phyloP scores from a whole-genome alignment of 164 flowering plant species.

The Macadamia tetraphylla region DNA sequence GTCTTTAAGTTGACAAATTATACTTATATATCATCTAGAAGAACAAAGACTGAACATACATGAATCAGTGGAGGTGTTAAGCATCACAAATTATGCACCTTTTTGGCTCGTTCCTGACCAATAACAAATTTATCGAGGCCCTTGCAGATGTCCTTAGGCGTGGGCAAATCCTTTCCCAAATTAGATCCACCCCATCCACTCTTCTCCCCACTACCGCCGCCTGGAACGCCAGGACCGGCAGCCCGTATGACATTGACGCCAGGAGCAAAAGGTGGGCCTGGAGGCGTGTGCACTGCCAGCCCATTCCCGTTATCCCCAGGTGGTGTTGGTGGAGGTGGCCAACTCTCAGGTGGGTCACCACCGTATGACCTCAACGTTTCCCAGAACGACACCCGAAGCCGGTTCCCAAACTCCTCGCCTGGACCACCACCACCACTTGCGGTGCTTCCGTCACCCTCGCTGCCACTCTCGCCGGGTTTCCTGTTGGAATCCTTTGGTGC shows the following conservation, averaged over 20 bases:
- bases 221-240: slow-evolving; percentile 25
- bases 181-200: slow-evolving; percentile 80
- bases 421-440: neutral
- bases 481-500: slow-evolving; percentile 8
- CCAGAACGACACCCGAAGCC: slow-evolving; percentile 58
- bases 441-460: slow-evolving; percentile 4
- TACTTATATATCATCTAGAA: neutral
- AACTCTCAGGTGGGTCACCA: slow-evolving; percentile 61
- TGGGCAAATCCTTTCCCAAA: slow-evolving; percentile 79
- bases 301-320: slow-evolving; percentile 39
- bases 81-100: slow-evolving; percentile 40
- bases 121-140: slow-evolving; percentile 92
- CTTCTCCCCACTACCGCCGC: slow-evolving; percentile 31
- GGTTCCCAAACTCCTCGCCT: slow-evolving; percentile 22
- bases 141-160: slow-evolving; percentile 90
- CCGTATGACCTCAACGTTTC: slow-evolving; percentile 57
- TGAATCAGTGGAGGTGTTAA: neutral
- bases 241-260: slow-evolving; percentile 59
- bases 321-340: slow-evolving; percentile 41
- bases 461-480: neutral
- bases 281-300: slow-evolving; percentile 74
- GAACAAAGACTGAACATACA: neutral
- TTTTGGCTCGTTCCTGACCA: slow-evolving; percentile 86
- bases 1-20: neutral
- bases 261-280: slow-evolving; percentile 78